These are phyloP conservation scores for Geranomyces variabilis DNA, from an alignment of 192 early-diverging fungal genomes.

Conservation along the genomic window DNA sequence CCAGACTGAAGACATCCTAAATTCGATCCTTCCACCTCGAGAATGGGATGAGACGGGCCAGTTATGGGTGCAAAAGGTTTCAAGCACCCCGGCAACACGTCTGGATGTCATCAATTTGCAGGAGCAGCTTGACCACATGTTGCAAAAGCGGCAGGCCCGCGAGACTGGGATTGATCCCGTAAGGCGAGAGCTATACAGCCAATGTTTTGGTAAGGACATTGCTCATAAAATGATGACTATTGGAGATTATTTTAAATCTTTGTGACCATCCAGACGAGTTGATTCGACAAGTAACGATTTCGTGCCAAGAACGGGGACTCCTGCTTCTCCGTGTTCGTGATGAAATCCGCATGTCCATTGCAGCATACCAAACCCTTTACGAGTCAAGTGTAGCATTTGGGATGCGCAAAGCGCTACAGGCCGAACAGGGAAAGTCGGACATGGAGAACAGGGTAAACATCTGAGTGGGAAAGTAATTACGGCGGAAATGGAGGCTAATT, in stretches of 20 bases:
- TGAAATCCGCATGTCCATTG: conserved; percentile 71
- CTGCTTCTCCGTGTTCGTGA: conserved; percentile 63
- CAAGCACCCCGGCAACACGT: conserved; percentile 63
- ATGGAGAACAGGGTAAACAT: conserved; percentile 58
- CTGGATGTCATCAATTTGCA: conserved; percentile 62
- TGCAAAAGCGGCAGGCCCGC: conserved; percentile 67
- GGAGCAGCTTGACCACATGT: conserved; percentile 70
- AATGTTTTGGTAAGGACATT: conserved; percentile 59
- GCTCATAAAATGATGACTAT: neutral
- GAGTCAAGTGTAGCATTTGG: conserved; percentile 66
- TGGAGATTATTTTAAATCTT: neutral
- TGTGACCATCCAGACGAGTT: conserved; percentile 52
- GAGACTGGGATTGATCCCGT: conserved; percentile 68
- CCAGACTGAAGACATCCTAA: conserved; percentile 67
- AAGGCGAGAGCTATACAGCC: conserved; percentile 62
- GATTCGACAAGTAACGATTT: conserved; percentile 69
- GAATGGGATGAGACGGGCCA: conserved; percentile 69
- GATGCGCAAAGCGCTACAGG: conserved; percentile 66
- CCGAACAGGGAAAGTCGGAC: conserved; percentile 66
- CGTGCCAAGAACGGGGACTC: conserved; percentile 66
- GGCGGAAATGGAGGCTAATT: no score
- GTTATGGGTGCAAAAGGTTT: conserved; percentile 67
- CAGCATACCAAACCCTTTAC: conserved; percentile 67
- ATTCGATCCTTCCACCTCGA: conserved; percentile 66
- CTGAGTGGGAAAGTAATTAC: no score